Base-by-base conservation (phyloP, 306 rosid genomes). In the Casuarina equisetifolia region DNA sequence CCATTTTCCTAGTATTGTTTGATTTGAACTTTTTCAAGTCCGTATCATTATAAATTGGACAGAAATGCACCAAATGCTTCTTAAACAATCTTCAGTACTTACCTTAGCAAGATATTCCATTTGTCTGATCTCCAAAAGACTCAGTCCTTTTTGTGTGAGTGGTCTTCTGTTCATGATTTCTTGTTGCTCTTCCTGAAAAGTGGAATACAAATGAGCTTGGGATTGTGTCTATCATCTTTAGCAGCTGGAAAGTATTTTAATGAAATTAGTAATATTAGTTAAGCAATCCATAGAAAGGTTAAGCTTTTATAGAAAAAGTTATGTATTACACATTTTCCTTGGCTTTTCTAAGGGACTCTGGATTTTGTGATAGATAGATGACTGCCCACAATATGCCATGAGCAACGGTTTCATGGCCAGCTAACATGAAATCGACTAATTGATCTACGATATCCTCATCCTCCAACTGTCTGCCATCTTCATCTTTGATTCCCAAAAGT, bases 391-490 rank as follows among this genome's bases (percentile, higher is more conserved):
- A 64, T 25, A 83, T 86, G 36, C 88, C 91, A 76, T 91, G 97
- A 58, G 93, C 94, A 5, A 97, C 85, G 80, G 93, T 88, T 88
- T 93, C 98, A 70, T 93, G 93, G 6, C 98, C 98, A 13, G 98
- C 98, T 78, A 91, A 81, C 75, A 89, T 83, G 91, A 91, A 93
- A 49, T 91, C 67, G 4, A 91, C 55, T 13, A 90, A 70, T 9
- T 81, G 63, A 58, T 88, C 90, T 19, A 80, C 73, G 55, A 89
- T 84, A 39, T 87, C 90, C 51, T 48, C 51, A 51, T 87, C 86
- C 15, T 82, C 81, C 42, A 85, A n/a, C 58, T 79, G 87, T 76
- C 13, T 44, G 53, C 85, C 91, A 50, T 73, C 72, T 42, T 83
- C 93, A 45, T 83, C 88, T 70, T 67, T 81, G 1, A 61, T 68